phyloP scores from a whole-genome alignment of 1,139 yeast species.

The Pneumocystis jirovecii region DNA sequence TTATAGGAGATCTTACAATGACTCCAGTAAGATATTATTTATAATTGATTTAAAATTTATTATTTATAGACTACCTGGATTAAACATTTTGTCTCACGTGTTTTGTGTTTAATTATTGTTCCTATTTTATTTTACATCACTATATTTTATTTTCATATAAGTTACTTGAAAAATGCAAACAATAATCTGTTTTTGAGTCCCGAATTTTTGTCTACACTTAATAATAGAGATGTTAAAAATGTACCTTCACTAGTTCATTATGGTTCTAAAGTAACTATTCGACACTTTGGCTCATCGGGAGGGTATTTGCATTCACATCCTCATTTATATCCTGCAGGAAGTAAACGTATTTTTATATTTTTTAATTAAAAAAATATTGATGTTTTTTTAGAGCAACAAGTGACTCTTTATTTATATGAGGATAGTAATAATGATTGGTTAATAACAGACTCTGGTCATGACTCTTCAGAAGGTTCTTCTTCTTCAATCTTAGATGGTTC shows the following conservation, averaged over 20 bases:
- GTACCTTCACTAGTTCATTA: slow-evolving; percentile 74
- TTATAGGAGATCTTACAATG: slow-evolving; percentile 72
- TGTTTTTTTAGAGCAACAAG: slow-evolving; percentile 46
- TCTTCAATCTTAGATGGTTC: slow-evolving; percentile 61
- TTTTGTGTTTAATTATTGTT: slow-evolving; percentile 46
- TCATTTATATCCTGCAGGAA: slow-evolving; percentile 75
- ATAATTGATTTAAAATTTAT: slow-evolving; percentile 21
- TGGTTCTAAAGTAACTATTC: slow-evolving; percentile 64
- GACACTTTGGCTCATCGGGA: slow-evolving; percentile 76
- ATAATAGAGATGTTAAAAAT: slow-evolving; percentile 46
- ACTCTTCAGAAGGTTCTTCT: slow-evolving; percentile 26
- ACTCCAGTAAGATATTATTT: slow-evolving; percentile 27
- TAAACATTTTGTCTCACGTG: slow-evolving; percentile 44
- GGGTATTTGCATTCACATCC: slow-evolving; percentile 92
- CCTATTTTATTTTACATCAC: slow-evolving; percentile 53
- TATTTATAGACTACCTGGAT: neutral
- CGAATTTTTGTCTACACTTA: slow-evolving; percentile 67
- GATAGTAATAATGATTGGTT: slow-evolving; percentile 81
- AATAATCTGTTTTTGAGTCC: slow-evolving; percentile 79
- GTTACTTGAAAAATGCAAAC: slow-evolving; percentile 55
- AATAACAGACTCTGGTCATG: slow-evolving; percentile 26
- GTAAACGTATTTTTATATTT: slow-evolving; percentile 35
- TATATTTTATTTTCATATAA: slow-evolving; percentile 71
- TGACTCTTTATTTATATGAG: slow-evolving; percentile 83
- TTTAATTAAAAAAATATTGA: neutral